phyloP scores from a whole-genome alignment of 208 protist genomes.

The Trypanosomatidae sp. region DNA sequence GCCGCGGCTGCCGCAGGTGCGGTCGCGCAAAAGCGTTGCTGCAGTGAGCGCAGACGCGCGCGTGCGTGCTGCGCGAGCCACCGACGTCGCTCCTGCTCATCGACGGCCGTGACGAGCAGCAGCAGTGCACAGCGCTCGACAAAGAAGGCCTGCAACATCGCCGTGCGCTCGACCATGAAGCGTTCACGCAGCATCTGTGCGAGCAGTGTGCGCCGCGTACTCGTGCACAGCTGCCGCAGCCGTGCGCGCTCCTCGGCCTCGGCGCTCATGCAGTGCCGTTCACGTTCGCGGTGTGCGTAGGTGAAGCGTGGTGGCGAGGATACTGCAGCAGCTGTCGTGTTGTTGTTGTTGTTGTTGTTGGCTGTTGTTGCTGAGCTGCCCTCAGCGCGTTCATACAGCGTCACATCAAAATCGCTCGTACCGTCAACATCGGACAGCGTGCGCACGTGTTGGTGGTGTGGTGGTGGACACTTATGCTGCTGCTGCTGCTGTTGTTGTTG shows the following conservation, averaged over 20 bases:
- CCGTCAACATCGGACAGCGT: constrained; percentile 25
- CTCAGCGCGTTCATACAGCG: constrained; percentile 12
- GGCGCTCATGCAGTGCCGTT: constrained; percentile 12
- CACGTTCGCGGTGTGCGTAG: constrained; percentile 6
- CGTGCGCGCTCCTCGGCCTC: constrained; percentile 25
- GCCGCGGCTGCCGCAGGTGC: too few relatives aligned
- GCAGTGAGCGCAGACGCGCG: not conserved
- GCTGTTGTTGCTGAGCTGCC: too few relatives aligned
- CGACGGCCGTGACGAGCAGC: not conserved
- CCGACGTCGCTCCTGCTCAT: not conserved
- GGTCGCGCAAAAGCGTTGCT: not conserved
- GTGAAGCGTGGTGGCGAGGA: not conserved
- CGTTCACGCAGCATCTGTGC: constrained; percentile 13
- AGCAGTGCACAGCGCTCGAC: constrained; percentile 5
- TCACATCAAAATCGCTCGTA: constrained; percentile 29
- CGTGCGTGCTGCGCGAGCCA: not conserved
- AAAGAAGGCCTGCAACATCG: constrained; percentile 18
- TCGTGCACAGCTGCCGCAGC: constrained; percentile 7
- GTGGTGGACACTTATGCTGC: not conserved
- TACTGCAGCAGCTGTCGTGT: not conserved
- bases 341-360: not conserved
- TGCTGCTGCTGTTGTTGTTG: not conserved
- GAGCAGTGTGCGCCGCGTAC: constrained; percentile 7
- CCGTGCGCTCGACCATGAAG: constrained; percentile 16
- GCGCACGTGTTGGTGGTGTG: constrained; percentile 10